Conservation (phyloP, 2,329 filamentous ascomycete genomes). For the Colletotrichum destructivum region DNA sequence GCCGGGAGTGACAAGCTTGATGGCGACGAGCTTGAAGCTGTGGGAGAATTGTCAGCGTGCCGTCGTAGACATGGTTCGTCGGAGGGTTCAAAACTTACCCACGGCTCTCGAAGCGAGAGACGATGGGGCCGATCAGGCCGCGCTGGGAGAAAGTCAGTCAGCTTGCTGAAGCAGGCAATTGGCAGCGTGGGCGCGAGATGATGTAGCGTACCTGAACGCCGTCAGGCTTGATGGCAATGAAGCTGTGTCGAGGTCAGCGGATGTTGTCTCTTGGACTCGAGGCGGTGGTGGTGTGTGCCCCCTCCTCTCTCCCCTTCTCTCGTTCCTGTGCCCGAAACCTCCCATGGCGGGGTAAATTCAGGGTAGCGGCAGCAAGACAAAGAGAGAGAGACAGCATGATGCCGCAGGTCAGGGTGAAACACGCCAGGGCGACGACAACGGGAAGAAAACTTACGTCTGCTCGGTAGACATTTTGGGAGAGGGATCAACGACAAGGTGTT, state of each 20-base stretch:
- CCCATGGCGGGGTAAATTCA: slow-evolving; percentile 50
- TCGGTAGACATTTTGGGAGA: slow-evolving; percentile 79
- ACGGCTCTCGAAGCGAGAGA: slow-evolving; percentile 97
- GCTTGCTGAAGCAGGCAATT: slow-evolving; percentile 27
- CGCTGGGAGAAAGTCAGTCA: slow-evolving; percentile 70
- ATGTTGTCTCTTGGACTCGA: slow-evolving; percentile 20
- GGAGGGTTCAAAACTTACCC: slow-evolving; percentile 70
- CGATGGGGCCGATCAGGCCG: slow-evolving; percentile 97
- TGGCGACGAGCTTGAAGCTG: slow-evolving; percentile 97
- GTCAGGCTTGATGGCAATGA: slow-evolving; percentile 99
- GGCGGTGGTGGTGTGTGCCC: slow-evolving; percentile 30
- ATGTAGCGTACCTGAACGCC: slow-evolving; percentile 87
- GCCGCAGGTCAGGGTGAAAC: slow-evolving; percentile 25
- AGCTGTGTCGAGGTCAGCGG: slow-evolving; percentile 69
- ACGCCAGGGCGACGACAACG: slow-evolving; percentile 9
- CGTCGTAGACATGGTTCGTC: neutral
- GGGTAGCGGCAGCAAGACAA: slow-evolving; percentile 13
- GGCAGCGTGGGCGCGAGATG: slow-evolving; percentile 24
- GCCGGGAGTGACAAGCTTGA: slow-evolving; percentile 92
- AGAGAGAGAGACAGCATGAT: slow-evolving; percentile 35
- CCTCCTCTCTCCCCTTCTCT: slow-evolving; percentile 21
- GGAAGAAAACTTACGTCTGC: slow-evolving; percentile 80
- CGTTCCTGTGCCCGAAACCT: slow-evolving; percentile 21
- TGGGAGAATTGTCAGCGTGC: slow-evolving; percentile 32
- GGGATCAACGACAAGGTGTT: slow-evolving; percentile 43